Evolutionary conservation across 805 yeast species (phyloP).

Genomic region (Kluyveromyces starmeri): DNA sequence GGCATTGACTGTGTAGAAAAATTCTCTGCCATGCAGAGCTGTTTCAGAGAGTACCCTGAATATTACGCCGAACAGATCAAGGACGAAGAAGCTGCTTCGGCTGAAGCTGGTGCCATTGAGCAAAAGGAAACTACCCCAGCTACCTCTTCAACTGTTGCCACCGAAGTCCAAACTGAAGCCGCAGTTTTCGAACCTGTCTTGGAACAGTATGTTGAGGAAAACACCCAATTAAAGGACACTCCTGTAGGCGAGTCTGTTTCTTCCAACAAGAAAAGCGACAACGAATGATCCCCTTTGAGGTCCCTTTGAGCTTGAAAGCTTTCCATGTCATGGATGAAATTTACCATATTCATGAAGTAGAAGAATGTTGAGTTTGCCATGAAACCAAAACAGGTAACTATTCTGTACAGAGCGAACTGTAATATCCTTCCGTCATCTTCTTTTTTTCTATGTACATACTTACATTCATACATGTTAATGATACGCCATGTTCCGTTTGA

Average conservation of each 20-base stretch:
- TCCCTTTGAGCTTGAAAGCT: too few species aligned
- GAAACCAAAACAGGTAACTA: too few species aligned
- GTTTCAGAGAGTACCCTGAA: conserved; percentile 90
- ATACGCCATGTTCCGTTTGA: not conserved
- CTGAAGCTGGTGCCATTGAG: conserved; percentile 16
- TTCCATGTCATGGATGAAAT: too few species aligned
- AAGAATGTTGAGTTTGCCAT: too few species aligned
- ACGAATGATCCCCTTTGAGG: not conserved
- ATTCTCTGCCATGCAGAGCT: conserved; percentile 85
- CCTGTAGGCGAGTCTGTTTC: conserved; percentile 1
- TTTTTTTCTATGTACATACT: not conserved
- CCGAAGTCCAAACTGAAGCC: conserved; percentile 10
- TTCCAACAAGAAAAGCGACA: too few species aligned
- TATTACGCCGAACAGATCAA: conserved; percentile 85
- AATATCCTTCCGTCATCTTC: not conserved
- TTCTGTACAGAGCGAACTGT: too few species aligned
- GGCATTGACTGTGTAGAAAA: conserved; percentile 91
- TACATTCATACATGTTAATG: not conserved
- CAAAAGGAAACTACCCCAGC: conserved; percentile 6
- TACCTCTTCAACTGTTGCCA: conserved; percentile 9
- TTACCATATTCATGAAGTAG: too few species aligned
- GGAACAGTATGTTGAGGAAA: conserved; percentile 8
- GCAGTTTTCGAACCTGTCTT: conserved; percentile 11
- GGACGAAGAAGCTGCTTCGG: conserved; percentile 54
- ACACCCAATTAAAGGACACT: not conserved